Percentiles rank a stretch among this genome's conserved stretches.
Evolutionary conservation across 306 rosid species (phyloP).

Genomic region (Pyrus betulifolia): DNA sequence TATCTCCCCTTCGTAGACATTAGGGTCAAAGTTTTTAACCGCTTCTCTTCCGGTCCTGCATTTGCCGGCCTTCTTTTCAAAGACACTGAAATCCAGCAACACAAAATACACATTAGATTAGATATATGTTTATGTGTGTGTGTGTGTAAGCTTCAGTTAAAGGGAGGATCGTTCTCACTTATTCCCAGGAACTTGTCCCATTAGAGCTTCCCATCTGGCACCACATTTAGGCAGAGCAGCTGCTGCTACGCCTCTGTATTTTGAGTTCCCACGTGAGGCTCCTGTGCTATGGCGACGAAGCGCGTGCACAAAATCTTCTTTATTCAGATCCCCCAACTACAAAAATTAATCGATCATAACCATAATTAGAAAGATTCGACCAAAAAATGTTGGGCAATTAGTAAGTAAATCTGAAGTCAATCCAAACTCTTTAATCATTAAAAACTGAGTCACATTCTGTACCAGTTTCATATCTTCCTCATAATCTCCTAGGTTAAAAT

Average conservation of each 20-base stretch:
- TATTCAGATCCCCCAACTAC: conserved; percentile 28
- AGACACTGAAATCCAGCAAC: conserved; percentile 13
- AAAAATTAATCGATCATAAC: not conserved
- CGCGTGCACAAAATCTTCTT: conserved; percentile 39
- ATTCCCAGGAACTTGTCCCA: conserved; percentile 23
- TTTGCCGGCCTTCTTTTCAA: conserved; percentile 16
- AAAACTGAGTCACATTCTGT: not conserved
- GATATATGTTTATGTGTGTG: too few species aligned
- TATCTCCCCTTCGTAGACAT: conserved; percentile 12
- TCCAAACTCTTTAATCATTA: not conserved
- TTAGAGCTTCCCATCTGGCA: conserved; percentile 28
- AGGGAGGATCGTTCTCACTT: conserved; percentile 22
- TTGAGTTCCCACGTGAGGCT: conserved; percentile 35
- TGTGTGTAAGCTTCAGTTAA: not conserved
- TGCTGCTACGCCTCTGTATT: conserved; percentile 23
- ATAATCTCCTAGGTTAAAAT: conserved; percentile 32
- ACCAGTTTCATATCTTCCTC: conserved; percentile 48
- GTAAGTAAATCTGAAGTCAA: not conserved
- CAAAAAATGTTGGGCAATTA: not conserved
- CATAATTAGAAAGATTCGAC: not conserved
- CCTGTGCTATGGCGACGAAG: conserved; percentile 43
- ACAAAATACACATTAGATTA: not conserved
- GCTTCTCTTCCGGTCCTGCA: conserved; percentile 3
- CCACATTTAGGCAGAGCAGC: conserved; percentile 26
- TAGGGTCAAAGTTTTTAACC: conserved; percentile 14